phyloP scores from a whole-genome alignment of 1,284 basidiomycete genomes.

The Cryptococcus sp. region DNA sequence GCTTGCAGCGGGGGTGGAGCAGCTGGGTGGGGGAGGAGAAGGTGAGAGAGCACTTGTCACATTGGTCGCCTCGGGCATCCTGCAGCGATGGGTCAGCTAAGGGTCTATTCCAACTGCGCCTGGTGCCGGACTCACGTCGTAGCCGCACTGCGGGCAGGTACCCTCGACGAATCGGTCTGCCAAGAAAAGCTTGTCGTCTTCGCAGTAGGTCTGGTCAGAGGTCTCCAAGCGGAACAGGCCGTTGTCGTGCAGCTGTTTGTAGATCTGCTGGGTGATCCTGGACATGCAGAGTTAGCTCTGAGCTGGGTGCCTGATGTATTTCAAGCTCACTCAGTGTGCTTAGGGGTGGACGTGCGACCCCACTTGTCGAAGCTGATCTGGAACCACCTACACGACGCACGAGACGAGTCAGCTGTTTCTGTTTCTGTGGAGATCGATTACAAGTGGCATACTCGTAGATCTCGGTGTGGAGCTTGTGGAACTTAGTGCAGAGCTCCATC shows the following conservation, averaged over 20 bases:
- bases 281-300: constrained; percentile 1
- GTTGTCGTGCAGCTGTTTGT: constrained; percentile 74
- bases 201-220: constrained; percentile 89
- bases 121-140: constrained; percentile 58
- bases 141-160: constrained; percentile 83
- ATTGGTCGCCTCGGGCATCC: constrained; percentile 98
- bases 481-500: constrained; percentile 87
- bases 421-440: background rate
- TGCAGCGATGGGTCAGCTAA: constrained; percentile 39
- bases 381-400: constrained; percentile 40
- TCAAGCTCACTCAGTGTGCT: constrained; percentile 75
- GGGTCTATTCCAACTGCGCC: too few relatives aligned
- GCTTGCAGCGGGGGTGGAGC: constrained; percentile 90
- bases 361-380: constrained; percentile 87
- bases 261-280: constrained; percentile 86
- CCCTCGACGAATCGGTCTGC: constrained; percentile 96
- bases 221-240: constrained; percentile 73
- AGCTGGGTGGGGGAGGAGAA: constrained; percentile 87
- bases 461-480: constrained; percentile 80
- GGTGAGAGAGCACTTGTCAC: constrained; percentile 89
- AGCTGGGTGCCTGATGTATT: constrained; percentile 5
- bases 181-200: constrained; percentile 85
- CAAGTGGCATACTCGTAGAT: constrained; percentile 76
- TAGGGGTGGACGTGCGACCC: constrained; percentile 85
- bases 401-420: constrained; percentile 11